Base-by-base conservation (phyloP, 2,329 filamentous ascomycete species). In the Fusarium fracticaudum region DNA sequence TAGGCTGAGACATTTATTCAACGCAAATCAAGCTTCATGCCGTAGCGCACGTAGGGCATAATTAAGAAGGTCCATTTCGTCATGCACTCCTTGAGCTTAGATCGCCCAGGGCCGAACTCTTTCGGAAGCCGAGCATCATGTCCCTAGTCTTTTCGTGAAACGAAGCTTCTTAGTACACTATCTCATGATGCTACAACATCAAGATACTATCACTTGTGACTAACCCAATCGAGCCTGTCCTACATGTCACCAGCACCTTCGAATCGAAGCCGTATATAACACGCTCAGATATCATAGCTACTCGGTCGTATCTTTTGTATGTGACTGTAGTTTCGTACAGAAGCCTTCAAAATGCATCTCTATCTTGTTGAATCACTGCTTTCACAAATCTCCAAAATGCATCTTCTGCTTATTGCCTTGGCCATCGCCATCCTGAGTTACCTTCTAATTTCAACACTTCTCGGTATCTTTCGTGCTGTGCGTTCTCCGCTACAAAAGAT, bases 301-400 rank as follows among this genome's bases (percentile, higher is more conserved):
- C 20, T 37, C 35, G 10, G 8, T 37, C 17, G 4, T 8, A 7
- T 50, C 29, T 6, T 11, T n/a, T 10, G 11, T 18, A 14, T 24
- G 3, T 2, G 22, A 18, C 15, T 4, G 2, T 2, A 14, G 2
- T 10, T 24, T 50, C 7, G 8, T 17, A 8, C 8, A 24, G 20
- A 10, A 5, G 15, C 15, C 7, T 51, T 14, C 29, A 51, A 10
- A 10, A 24, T 51, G 22, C 9, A 51, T 20, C 3, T n/a, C 15
- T 18, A 31, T 18, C 17, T 18, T 24, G 8, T 33, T 33, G 29
- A 5, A 14, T 14, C 20, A 9, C 10, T n/a, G 15, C 7, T 3
- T 6, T n/a, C 15, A 14, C 13, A 10, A 8, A 3, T 10, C 11
- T 51, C 22, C 15, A 51, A 51, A 8, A 14, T 33, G 12, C 4